Conservation (phyloP, 345 rosid genomes). For the Gynandropsis gynandra region DNA sequence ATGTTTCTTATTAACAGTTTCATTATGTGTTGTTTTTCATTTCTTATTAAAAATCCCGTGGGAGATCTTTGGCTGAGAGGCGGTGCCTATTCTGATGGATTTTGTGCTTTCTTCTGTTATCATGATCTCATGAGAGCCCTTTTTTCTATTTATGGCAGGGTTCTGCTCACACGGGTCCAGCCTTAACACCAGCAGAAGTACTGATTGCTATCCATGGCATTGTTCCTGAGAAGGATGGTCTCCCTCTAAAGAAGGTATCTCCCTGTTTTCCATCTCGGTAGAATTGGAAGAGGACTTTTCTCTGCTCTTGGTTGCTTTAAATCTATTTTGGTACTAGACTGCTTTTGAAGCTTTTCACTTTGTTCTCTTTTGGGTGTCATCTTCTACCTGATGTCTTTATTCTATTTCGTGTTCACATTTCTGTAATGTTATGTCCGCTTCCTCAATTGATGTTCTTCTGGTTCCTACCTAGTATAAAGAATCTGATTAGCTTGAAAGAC, state of each 20-base stretch:
- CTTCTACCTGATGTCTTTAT: constrained; percentile 1
- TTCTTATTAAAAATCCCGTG: neutral
- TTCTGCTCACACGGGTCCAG: constrained; percentile 98
- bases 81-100: constrained; percentile 2
- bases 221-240: constrained; percentile 79
- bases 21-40: neutral
- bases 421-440: no score
- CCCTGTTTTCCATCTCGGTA: constrained; percentile 13
- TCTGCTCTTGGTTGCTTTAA: constrained; percentile 18
- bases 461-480: neutral
- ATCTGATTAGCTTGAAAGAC: no score
- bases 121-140: constrained; percentile 6
- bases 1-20: constrained; percentile 9
- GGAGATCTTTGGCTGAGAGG: constrained; percentile 7
- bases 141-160: constrained; percentile 52
- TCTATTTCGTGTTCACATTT: neutral
- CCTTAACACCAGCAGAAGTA: constrained; percentile 95
- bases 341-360: neutral
- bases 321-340: constrained; percentile 15
- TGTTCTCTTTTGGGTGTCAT: constrained; percentile 5
- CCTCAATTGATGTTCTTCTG: neutral
- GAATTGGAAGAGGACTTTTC: constrained; percentile 11
- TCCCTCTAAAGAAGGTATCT: constrained; percentile 73
- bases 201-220: constrained; percentile 90
- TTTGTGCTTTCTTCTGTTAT: constrained; percentile 11